Evolutionary conservation across 2,329 filamentous ascomycete genomes (phyloP), one percentile per base, ranked within the genome.

Genomic region (Zymoseptoria tritici): DNA sequence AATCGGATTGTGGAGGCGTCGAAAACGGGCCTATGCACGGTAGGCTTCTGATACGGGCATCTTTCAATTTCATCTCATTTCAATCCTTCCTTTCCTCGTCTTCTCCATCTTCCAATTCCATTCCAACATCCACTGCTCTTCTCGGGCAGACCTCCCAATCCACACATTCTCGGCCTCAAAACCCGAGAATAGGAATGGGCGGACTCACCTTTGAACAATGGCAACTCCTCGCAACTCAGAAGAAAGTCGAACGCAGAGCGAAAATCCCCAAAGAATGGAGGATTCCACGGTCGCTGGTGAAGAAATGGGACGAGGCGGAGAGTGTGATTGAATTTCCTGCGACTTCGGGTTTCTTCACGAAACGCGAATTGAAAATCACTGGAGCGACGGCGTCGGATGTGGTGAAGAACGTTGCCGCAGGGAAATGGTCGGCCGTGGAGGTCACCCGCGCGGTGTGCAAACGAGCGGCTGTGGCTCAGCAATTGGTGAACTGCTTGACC

Each of bases 331-430:
- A 53, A 2, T 62, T 64, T 53, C 55, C 60, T 1, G n/a, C 53
- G 6, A 52, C 49, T 13, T 61, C 57, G 7, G 59, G 56, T 6
- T 49, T 63, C n/a, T 57, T 63, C n/a, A 59, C 59, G 9, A 11
- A 49, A 6, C 52, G 57, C n/a, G 82, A 86, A 61, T 67, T 85
- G 19, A 69, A 74, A 0, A 83, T 86, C 52, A 86, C 83, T 0
- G 78, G 82, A 67, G 77, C 76, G 4, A 74, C 73, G 4, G 66
- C 70, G 21, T 66, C 61, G 4, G 69, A 70, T n/a, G 52, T 59
- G 4, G 56, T 64, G 5, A 19, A 22, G 19, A 63, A 61, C 9
- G 60, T 63, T 19, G 55, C 59, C n/a, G 31, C 55, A 5, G 57
- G 57, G 53, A 31, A 52, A 24, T 63, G 59, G 59, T 62, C 60